Conservation (phyloP, 129 eudicot genomes). For the Apium graveolens region DNA sequence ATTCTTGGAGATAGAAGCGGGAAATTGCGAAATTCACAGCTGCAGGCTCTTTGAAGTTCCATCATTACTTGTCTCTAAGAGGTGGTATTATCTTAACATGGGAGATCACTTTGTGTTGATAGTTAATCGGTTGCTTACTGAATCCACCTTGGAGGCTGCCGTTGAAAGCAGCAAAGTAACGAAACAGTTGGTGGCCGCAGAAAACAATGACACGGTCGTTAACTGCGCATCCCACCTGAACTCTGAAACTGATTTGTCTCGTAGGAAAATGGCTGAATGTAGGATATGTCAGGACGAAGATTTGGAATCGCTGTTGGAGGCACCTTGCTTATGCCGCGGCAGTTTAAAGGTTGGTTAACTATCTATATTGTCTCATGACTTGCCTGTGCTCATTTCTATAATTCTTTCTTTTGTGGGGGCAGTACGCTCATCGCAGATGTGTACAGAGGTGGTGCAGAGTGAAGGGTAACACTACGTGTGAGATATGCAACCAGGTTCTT, state of each 20-base stretch:
- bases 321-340: slow-evolving; percentile 93
- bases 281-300: slow-evolving; percentile 96
- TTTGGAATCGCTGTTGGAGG: slow-evolving; percentile 64
- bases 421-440: slow-evolving; percentile 97
- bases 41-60: no score
- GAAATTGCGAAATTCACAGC: neutral
- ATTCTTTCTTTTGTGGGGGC: neutral
- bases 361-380: neutral
- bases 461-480: slow-evolving; percentile 88
- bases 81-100: slow-evolving; percentile 28
- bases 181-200: slow-evolving; percentile 20
- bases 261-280: slow-evolving; percentile 71
- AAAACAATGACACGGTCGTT: slow-evolving; percentile 23
- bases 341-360: slow-evolving; percentile 72
- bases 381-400: neutral
- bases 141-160: slow-evolving; percentile 87
- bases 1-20: neutral
- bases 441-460: slow-evolving; percentile 98
- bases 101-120: slow-evolving; percentile 92
- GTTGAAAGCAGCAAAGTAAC: slow-evolving; percentile 57
- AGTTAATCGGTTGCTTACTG: slow-evolving; percentile 93
- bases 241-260: slow-evolving; percentile 30
- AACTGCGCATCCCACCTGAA: slow-evolving; percentile 31
- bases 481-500: slow-evolving; percentile 91
- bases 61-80: neutral